Percentiles rank a stretch among this genome's conserved stretches.
These are phyloP conservation scores for Oryza rufipogon DNA, from an alignment of 176 grass and related monocot species.

Conservation along the genomic window DNA sequence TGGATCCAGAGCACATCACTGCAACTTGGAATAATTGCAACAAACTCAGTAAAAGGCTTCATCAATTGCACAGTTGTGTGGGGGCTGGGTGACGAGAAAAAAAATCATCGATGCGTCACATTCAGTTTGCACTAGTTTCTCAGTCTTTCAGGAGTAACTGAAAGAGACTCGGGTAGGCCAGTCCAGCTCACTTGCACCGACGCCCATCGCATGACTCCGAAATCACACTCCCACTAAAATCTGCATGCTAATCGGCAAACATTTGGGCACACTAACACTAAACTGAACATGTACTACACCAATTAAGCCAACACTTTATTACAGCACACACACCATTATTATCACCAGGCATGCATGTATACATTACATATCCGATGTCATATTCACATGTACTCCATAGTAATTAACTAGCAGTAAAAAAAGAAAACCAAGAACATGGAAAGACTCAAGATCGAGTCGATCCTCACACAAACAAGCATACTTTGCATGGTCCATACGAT, in stretches of 20 bases:
- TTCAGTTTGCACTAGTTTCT: slow-evolving; percentile 25
- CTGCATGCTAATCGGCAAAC: neutral
- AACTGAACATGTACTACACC: neutral
- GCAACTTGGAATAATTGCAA: neutral
- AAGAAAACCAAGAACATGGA: neutral
- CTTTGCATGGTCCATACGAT: neutral
- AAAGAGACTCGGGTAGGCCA: neutral
- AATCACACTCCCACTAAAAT: neutral
- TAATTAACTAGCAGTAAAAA: neutral
- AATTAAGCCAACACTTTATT: neutral
- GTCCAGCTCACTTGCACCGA: neutral
- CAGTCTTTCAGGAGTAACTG: slow-evolving; percentile 25
- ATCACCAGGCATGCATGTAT: slow-evolving; percentile 4
- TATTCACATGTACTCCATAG: neutral
- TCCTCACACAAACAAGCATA: neutral
- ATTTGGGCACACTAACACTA: neutral
- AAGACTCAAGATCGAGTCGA: neutral
- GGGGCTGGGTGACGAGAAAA: neutral
- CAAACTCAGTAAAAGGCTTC: slow-evolving; percentile 16
- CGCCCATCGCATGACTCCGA: neutral
- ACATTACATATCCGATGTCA: neutral
- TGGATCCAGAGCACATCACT: neutral
- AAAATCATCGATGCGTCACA: slow-evolving; percentile 27
- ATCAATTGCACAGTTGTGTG: neutral
- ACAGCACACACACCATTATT: slow-evolving; percentile 14